phyloP scores from a whole-genome alignment of 768 basidiomycete species.

The Termitomyces titanicus region DNA sequence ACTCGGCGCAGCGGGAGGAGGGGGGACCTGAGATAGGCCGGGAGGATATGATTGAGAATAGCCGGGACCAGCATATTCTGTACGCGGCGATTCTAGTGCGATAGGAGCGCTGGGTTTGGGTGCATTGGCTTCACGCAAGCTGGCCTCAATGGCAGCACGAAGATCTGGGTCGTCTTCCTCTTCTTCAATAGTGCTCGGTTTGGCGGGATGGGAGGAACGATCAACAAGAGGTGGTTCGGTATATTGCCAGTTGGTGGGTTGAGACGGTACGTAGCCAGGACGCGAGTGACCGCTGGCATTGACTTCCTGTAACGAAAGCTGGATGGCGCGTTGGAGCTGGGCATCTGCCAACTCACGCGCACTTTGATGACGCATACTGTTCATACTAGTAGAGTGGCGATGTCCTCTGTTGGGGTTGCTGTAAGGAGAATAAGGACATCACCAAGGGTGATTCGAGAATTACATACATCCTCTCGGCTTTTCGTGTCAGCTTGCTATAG shows the following conservation, averaged over 20 bases:
- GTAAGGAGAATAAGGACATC: not conserved
- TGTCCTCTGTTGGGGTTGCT: slow-evolving; percentile 41
- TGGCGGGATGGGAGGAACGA: slow-evolving; percentile 38
- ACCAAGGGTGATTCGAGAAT: not conserved
- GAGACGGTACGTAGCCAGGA: slow-evolving; percentile 67
- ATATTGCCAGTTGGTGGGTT: slow-evolving; percentile 56
- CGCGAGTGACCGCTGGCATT: slow-evolving; percentile 44
- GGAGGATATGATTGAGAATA: slow-evolving; percentile 46
- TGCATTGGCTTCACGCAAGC: slow-evolving; percentile 78
- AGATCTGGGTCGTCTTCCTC: slow-evolving; percentile 94
- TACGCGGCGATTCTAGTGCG: slow-evolving; percentile 47
- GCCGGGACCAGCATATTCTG: slow-evolving; percentile 37
- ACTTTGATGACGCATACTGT: slow-evolving; percentile 49
- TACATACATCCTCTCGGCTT: slow-evolving; percentile 54
- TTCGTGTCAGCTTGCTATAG: slow-evolving; percentile 69
- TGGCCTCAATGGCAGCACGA: slow-evolving; percentile 92
- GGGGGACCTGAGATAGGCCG: slow-evolving; percentile 34
- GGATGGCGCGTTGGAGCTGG: slow-evolving; percentile 91
- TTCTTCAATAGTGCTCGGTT: slow-evolving; percentile 30
- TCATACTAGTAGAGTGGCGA: slow-evolving; percentile 51
- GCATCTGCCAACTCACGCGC: slow-evolving; percentile 71
- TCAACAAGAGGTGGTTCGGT: slow-evolving; percentile 74
- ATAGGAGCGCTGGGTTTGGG: slow-evolving; percentile 78
- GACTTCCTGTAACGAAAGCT: slow-evolving; percentile 82
- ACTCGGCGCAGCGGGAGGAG: slow-evolving; percentile 56